Evolutionary conservation across 2,329 filamentous ascomycete species (phyloP).

Genomic region (Xylariaceae sp.): DNA sequence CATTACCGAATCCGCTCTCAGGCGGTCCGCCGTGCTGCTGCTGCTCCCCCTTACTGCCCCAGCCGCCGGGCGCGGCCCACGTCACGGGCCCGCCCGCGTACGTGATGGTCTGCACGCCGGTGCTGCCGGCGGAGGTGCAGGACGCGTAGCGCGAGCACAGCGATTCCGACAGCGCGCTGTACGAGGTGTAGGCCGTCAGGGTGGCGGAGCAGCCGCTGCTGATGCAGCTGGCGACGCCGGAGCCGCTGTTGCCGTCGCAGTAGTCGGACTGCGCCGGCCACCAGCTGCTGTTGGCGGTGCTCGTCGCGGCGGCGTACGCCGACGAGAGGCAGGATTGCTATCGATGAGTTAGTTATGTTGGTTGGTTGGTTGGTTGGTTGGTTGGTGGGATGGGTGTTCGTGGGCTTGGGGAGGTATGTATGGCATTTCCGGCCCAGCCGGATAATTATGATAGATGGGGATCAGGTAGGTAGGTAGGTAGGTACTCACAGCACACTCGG

Average conservation of each 20-base stretch:
- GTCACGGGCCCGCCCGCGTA: slow-evolving; percentile 39
- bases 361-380: not conserved
- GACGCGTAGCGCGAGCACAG: slow-evolving; percentile 45
- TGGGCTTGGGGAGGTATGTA: not conserved
- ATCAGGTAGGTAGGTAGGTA: not conserved
- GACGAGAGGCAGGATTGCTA: slow-evolving; percentile 49
- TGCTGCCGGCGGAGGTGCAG: slow-evolving; percentile 43
- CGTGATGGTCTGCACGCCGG: slow-evolving; percentile 45
- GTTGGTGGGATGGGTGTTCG: not conserved
- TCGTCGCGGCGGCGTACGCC: slow-evolving; percentile 34
- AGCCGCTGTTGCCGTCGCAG: slow-evolving; percentile 34
- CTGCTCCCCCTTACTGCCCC: too few species aligned
- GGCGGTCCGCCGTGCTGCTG: too few species aligned
- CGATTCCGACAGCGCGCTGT: slow-evolving; percentile 43
- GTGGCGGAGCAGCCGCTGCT: slow-evolving; percentile 32
- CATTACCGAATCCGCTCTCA: too few species aligned
- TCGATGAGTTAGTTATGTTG: slow-evolving; percentile 9
- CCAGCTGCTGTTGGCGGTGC: slow-evolving; percentile 28
- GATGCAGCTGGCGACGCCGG: slow-evolving; percentile 35
- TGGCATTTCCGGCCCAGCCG: too few species aligned
- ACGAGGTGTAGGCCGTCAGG: slow-evolving; percentile 32
- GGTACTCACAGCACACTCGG: slow-evolving; percentile 46
- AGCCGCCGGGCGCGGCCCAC: slow-evolving; percentile 39
- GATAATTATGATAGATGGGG: not conserved
- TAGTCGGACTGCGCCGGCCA: slow-evolving; percentile 39